Base-by-base conservation (phyloP, 1,139 yeast species). In the Scheffersomyces illinoinensis region DNA sequence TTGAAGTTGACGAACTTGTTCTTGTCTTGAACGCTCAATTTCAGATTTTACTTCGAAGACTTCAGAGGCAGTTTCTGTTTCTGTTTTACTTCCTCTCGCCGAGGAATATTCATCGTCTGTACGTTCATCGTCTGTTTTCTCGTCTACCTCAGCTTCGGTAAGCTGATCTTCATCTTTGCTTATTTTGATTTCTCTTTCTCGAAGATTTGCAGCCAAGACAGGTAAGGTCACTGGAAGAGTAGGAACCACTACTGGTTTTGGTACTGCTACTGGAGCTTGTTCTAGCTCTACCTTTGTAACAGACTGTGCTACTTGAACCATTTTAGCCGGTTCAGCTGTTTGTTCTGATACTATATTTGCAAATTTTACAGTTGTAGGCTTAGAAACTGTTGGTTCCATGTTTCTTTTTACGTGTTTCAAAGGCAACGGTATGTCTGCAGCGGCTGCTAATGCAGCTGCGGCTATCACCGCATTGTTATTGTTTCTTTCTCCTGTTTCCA, bases 401-500 rank as follows among this genome's bases (percentile, higher is more conserved):
- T 33, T 12, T 33, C 43, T 33, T 33, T 33, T 33, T 33, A 59
- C 57, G 7, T 48, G 57, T 52, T 74, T 66, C 58, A 85, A 71
- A 0, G 90, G 90, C 48, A 87, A 67, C 0, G 91, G 91, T 6
- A 84, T 81, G 54, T 86, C 90, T 6, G 90, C 90, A 0, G 91
- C 91, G 0, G 88, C 90, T 0, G 91, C 90, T 56, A 87, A 75
- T 0, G 91, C 91, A 10, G 90, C 91, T 2, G 91, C 91, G 0
- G 91, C 91, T 26, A 87, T 86, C 60, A 81, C 79, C 1, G 89
- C 90, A 66, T 85, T 86, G 60, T 76, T 73, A 47, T 68, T 75
- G 58, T 74, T 76, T 55, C 82, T 60, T 61, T 74, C 75, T 1
- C 80, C 78, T 5, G 75, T 72, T 53, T 73, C 77, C 51, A 72